A percentile compares a stretch with the other conserved stretches of the same genome.
These are phyloP conservation scores for Ambrosia trifida DNA, from an alignment of 129 eudicot species.

Conservation along the genomic window DNA sequence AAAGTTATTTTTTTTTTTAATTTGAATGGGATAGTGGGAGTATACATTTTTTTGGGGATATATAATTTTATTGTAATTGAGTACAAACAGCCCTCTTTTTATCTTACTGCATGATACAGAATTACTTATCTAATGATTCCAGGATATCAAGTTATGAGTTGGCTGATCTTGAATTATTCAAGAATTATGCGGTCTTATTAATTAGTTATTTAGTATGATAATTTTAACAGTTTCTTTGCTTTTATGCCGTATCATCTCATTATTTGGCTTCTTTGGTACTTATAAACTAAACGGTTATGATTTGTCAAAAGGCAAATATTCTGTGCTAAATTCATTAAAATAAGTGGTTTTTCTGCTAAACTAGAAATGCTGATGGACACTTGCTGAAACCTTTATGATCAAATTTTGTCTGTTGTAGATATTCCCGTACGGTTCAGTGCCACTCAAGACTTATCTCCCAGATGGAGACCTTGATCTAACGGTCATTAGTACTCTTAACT, in stretches of 20 bases:
- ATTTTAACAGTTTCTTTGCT: background rate
- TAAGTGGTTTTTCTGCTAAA: background rate
- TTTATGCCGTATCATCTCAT: background rate
- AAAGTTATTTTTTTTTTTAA: too few species aligned
- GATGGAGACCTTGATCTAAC: conserved; percentile 98
- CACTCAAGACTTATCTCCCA: conserved; percentile 88
- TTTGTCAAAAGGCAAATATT: background rate
- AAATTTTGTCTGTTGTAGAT: conserved; percentile 45
- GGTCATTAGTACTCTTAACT: conserved; percentile 46
- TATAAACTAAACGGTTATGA: background rate
- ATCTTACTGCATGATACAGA: too few species aligned
- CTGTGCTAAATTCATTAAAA: background rate
- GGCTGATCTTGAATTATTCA: too few species aligned
- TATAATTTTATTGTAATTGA: too few species aligned
- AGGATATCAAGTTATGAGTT: too few species aligned
- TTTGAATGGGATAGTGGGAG: too few species aligned
- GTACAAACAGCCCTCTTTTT: too few species aligned
- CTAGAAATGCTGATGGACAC: background rate
- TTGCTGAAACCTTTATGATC: background rate
- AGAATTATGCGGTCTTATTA: too few species aligned
- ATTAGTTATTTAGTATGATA: background rate
- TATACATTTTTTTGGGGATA: too few species aligned
- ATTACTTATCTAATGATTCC: too few species aligned
- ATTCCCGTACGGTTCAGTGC: conserved; percentile 91
- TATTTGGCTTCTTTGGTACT: conserved; percentile 5